A percentile compares a stretch with the other conserved stretches of the same genome.
Evolutionary conservation across 805 yeast genomes (phyloP).

Genomic region (Kazachstania psychrophila): DNA sequence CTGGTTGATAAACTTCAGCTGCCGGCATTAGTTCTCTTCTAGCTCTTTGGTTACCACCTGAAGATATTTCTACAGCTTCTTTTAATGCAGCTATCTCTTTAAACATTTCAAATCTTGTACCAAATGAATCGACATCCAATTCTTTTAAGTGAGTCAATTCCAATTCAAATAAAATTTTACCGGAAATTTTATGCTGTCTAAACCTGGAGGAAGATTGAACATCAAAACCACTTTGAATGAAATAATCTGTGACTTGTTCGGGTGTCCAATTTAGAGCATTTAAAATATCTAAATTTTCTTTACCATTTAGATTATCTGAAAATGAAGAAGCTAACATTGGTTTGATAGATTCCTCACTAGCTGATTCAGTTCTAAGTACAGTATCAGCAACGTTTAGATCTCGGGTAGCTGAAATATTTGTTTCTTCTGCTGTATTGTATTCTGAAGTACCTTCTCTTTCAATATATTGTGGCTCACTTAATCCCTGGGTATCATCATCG

Average conservation of each 20-base stretch:
- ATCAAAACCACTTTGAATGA: slow-evolving; percentile 66
- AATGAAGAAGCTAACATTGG: slow-evolving; percentile 1
- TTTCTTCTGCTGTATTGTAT: slow-evolving; percentile 13
- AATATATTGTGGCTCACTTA: background rate
- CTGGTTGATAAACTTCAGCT: slow-evolving; percentile 24
- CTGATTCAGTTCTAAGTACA: slow-evolving; percentile 1
- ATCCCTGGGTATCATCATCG: slow-evolving; percentile 15
- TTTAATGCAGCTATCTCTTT: slow-evolving; percentile 73
- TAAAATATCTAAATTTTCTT: slow-evolving; percentile 4
- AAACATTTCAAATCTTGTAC: slow-evolving; percentile 86
- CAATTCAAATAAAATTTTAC: slow-evolving; percentile 72
- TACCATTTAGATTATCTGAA: slow-evolving; percentile 2
- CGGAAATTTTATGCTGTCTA: slow-evolving; percentile 80
- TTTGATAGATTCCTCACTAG: background rate
- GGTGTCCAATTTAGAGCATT: slow-evolving; percentile 69
- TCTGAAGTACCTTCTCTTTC: background rate
- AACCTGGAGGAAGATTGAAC: slow-evolving; percentile 67
- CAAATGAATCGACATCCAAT: slow-evolving; percentile 84
- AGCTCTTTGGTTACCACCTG: background rate
- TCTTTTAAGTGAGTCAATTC: slow-evolving; percentile 84
- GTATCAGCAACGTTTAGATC: slow-evolving; percentile 10
- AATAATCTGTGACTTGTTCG: slow-evolving; percentile 71
- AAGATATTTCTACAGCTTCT: slow-evolving; percentile 5
- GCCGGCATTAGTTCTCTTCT: slow-evolving; percentile 33
- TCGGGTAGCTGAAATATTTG: slow-evolving; percentile 13